phyloP scores from a whole-genome alignment of 225 moss, liverwort and hornwort genomes.

The Ulota crispa region DNA sequence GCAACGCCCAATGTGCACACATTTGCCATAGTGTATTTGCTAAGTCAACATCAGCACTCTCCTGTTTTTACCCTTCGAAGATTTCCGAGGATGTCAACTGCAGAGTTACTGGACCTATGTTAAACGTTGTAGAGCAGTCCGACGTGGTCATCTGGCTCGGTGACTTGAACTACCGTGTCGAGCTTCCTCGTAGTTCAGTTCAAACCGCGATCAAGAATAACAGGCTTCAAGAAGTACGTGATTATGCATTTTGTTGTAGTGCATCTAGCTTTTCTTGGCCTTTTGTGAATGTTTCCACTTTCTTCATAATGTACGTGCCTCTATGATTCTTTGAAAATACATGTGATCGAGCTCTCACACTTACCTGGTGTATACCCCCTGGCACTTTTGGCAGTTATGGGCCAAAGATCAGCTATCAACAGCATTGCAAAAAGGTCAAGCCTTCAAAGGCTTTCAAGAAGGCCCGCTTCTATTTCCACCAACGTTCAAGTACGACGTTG shows the following conservation, averaged over 20 bases:
- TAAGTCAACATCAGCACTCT: constrained; percentile 55
- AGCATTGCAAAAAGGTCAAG: constrained; percentile 58
- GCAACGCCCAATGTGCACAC: constrained; percentile 55
- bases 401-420: constrained; percentile 69
- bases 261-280: neutral
- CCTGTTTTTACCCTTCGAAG: constrained; percentile 46
- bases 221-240: constrained; percentile 64
- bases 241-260: neutral
- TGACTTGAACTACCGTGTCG: constrained; percentile 87
- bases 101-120: constrained; percentile 40
- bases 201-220: constrained; percentile 64
- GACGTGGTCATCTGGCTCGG: constrained; percentile 92
- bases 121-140: constrained; percentile 63
- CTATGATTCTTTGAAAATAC: neutral
- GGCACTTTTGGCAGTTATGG: constrained; percentile 60
- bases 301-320: neutral
- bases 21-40: constrained; percentile 57
- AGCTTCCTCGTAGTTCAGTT: constrained; percentile 64
- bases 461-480: constrained; percentile 74
- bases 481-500: constrained; percentile 86
- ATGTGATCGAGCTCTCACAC: neutral
- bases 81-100: constrained; percentile 51
- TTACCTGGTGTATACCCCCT: neutral
- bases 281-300: neutral
- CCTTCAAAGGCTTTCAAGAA: constrained; percentile 79